Evolutionary conservation across 306 rosid species (phyloP).

Genomic region (Bauhinia variegata): DNA sequence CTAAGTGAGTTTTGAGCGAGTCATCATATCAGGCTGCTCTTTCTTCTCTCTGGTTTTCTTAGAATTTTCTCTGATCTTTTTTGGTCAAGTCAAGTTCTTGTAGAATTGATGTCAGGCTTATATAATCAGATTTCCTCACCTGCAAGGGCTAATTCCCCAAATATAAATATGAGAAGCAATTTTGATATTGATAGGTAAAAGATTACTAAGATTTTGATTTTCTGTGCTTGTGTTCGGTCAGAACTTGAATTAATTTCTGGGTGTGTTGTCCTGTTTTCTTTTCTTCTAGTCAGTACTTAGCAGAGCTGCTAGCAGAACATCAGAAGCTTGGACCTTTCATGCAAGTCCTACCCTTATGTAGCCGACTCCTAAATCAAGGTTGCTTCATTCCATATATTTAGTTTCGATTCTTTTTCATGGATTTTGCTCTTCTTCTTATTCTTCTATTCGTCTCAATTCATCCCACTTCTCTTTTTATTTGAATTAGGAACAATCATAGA

Average conservation of each 20-base stretch:
- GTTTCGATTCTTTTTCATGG: slow-evolving; percentile 1
- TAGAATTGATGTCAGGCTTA: slow-evolving; percentile 50
- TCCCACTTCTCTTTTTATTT: slow-evolving; percentile 25
- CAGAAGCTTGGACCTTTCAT: slow-evolving; percentile 63
- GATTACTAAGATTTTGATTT: slow-evolving; percentile 5
- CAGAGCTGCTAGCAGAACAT: slow-evolving; percentile 54
- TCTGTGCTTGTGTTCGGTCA: neutral
- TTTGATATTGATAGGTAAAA: slow-evolving; percentile 54
- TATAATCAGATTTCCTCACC: slow-evolving; percentile 51
- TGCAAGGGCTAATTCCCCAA: slow-evolving; percentile 53
- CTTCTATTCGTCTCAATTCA: slow-evolving; percentile 1
- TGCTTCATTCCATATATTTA: slow-evolving; percentile 10
- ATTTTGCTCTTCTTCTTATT: slow-evolving; percentile 17
- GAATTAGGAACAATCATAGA: slow-evolving; percentile 18
- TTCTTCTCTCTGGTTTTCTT: slow-evolving; percentile 19
- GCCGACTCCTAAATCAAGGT: slow-evolving; percentile 64
- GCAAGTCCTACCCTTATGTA: slow-evolving; percentile 61
- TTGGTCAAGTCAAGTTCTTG: slow-evolving; percentile 21
- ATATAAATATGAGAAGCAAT: slow-evolving; percentile 48
- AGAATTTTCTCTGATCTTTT: slow-evolving; percentile 28
- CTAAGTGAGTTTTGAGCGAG: slow-evolving; percentile 25
- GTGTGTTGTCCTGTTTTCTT: slow-evolving; percentile 25
- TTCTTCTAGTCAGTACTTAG: slow-evolving; percentile 56
- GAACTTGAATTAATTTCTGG: slow-evolving; percentile 31
- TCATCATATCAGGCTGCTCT: slow-evolving; percentile 16